These are phyloP conservation scores for Fusarium sp. DNA, from an alignment of 2,329 filamentous ascomycete species.

Conservation along the genomic window DNA sequence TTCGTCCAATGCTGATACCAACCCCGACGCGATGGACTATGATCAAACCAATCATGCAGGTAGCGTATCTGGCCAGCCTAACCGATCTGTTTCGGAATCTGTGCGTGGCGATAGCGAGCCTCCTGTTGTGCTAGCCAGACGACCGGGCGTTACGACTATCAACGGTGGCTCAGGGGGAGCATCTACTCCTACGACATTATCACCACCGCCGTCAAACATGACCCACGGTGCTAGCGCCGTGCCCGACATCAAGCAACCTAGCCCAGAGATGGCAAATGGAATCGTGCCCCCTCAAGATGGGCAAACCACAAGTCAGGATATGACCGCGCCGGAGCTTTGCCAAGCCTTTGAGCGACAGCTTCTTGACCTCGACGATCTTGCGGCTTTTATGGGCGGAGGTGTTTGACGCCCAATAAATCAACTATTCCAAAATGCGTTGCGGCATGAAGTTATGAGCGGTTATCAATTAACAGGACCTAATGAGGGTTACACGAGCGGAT, in stretches of 20 bases:
- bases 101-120: conserved; percentile 67
- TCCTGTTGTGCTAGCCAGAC: conserved; percentile 62
- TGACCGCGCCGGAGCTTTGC: conserved; percentile 71
- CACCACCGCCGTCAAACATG: conserved; percentile 55
- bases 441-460: conserved; percentile 21
- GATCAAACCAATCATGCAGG: conserved; percentile 55
- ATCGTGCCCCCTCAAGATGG: conserved; percentile 51
- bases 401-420: conserved; percentile 56
- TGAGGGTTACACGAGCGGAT: conserved; percentile 22
- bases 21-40: conserved; percentile 70
- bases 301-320: conserved; percentile 61
- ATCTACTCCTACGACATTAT: conserved; percentile 62
- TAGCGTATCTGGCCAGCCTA: conserved; percentile 48
- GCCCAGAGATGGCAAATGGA: conserved; percentile 53
- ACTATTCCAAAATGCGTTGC: background rate
- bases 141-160: conserved; percentile 69
- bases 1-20: conserved; percentile 67
- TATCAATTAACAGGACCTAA: conserved; percentile 11
- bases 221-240: conserved; percentile 38
- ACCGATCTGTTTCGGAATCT: conserved; percentile 56
- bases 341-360: conserved; percentile 71
- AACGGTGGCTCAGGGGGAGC: conserved; percentile 67
- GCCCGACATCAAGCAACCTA: conserved; percentile 56
- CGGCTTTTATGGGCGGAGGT: conserved; percentile 73
- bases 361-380: conserved; percentile 71